These are phyloP conservation scores for Zelopaecilomyces penicillatus DNA, from an alignment of 2,329 filamentous ascomycete genomes.

Conservation along the genomic window DNA sequence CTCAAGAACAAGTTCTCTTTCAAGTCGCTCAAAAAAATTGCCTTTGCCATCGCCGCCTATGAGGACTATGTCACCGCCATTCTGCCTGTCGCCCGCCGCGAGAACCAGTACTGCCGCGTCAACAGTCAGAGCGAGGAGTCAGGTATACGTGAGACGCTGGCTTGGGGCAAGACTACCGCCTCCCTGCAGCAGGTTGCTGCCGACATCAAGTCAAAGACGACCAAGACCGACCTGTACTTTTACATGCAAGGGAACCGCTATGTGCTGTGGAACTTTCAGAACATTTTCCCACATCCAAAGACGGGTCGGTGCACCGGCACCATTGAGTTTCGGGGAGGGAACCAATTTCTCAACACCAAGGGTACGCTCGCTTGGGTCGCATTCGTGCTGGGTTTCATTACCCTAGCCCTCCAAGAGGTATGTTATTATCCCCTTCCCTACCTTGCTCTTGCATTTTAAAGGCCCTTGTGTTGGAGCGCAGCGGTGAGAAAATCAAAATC, in stretches of 20 bases:
- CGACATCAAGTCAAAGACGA: slow-evolving; percentile 17
- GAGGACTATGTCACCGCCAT: slow-evolving; percentile 26
- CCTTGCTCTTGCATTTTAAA: not conserved
- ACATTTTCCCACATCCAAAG: slow-evolving; percentile 29
- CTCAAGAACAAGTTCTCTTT: slow-evolving; percentile 27
- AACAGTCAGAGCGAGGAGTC: slow-evolving; percentile 25
- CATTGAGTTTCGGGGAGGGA: slow-evolving; percentile 31
- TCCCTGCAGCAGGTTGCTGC: slow-evolving; percentile 21
- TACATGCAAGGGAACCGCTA: slow-evolving; percentile 33
- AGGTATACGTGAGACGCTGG: slow-evolving; percentile 20
- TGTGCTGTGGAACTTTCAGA: slow-evolving; percentile 33
- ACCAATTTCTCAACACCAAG: slow-evolving; percentile 29
- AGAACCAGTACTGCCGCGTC: slow-evolving; percentile 27
- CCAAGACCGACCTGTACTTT: slow-evolving; percentile 23
- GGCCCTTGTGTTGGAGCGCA: not conserved
- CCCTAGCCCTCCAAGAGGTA: slow-evolving; percentile 27
- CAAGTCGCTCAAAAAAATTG: slow-evolving; percentile 26
- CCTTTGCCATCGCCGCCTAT: slow-evolving; percentile 27
- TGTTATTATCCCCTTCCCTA: slow-evolving; percentile 4
- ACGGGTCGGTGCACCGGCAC: slow-evolving; percentile 29
- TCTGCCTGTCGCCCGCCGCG: slow-evolving; percentile 23
- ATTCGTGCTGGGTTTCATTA: slow-evolving; percentile 31
- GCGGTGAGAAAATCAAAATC: not conserved
- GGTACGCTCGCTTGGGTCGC: slow-evolving; percentile 31
- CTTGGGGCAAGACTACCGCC: slow-evolving; percentile 18